Base-by-base conservation (phyloP, 169 alveolate species). In the Plasmodium knowlesi region DNA sequence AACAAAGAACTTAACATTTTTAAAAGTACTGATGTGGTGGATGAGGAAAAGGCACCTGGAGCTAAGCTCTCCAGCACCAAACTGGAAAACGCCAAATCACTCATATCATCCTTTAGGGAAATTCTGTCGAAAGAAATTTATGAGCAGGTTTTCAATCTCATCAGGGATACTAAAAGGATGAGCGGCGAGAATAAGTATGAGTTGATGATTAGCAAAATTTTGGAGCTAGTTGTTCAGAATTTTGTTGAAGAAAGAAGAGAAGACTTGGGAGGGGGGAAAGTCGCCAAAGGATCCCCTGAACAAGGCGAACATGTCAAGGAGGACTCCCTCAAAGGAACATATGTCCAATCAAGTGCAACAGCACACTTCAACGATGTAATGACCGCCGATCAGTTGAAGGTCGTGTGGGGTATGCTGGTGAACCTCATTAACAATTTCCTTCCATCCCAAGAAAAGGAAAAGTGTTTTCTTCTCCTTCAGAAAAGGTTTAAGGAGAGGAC, bases 371-470 rank as follows among this genome's bases (percentile, higher is more conserved):
- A 88, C 70, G 94, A 88, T 39, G 70, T 90, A n/a, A 90, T 90
- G 95, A 70, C 50, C 22, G 57, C 41, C 10, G 25, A 67, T 10
- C 72, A 90, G 61, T 70, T 90, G 41, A 71, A 19, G 39, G 32
- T 43, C 54, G 74, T 90, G 22, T 90, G 95, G 95, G 30, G 54
- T 41, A 28, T 81, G 53, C 22, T 90, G 41, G 57, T 90, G 32
- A 90, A 81, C 82, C 73, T 90, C 32, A 90, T 90, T 34, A 90
- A 90, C 46, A 90, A 80, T 53, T 90, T 90, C n/a, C 71, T 90
- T 28, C 95, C 95, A 14, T 53, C 22, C 16, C 57, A 90, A 46
- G 85, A 90, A 80, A 90, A 54, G 54, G 95, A 90, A 41, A 90
- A 90, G 34, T 80, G 95, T 28, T 90, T 90, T 53, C 41, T 90